These are phyloP conservation scores for Cyclotella distinguenda DNA, from an alignment of 108 stramenopile genomes.

Conservation along the genomic window DNA sequence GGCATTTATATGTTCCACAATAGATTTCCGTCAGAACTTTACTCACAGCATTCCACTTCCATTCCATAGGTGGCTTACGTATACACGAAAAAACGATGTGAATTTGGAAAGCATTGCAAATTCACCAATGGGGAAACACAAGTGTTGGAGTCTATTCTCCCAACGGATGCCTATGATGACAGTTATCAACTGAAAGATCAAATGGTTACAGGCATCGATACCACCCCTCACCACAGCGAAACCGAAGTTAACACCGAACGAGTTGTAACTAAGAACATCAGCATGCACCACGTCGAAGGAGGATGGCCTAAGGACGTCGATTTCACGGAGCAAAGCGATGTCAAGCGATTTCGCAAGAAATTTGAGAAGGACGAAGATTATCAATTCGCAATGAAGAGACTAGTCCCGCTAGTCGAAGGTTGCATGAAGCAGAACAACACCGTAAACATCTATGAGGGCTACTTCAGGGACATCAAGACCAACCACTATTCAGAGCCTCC, in stretches of 20 bases:
- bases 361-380: conserved; percentile 89
- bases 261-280: conserved; percentile 62
- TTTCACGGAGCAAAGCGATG: conserved; percentile 77
- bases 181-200: conserved; percentile 42
- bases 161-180: conserved; percentile 48
- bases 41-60: background rate
- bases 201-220: conserved; percentile 23
- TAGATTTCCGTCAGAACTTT: background rate
- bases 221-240: conserved; percentile 50
- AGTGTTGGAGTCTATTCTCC: conserved; percentile 49
- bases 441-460: conserved; percentile 86
- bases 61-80: background rate
- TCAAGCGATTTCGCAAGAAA: conserved; percentile 77
- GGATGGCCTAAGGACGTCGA: conserved; percentile 94
- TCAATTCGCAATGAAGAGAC: conserved; percentile 64
- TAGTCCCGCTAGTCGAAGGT: conserved; percentile 72
- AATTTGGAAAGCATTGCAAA: conserved; percentile 4
- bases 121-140: conserved; percentile 60
- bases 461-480: conserved; percentile 55
- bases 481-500: conserved; percentile 85
- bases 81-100: conserved; percentile 1
- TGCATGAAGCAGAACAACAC: conserved; percentile 92
- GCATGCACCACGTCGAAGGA: conserved; percentile 83
- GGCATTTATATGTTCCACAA: background rate
- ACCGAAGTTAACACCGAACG: conserved; percentile 82